Base-by-base conservation (phyloP, 106 monocot genomes). In the Allium fistulosum region DNA sequence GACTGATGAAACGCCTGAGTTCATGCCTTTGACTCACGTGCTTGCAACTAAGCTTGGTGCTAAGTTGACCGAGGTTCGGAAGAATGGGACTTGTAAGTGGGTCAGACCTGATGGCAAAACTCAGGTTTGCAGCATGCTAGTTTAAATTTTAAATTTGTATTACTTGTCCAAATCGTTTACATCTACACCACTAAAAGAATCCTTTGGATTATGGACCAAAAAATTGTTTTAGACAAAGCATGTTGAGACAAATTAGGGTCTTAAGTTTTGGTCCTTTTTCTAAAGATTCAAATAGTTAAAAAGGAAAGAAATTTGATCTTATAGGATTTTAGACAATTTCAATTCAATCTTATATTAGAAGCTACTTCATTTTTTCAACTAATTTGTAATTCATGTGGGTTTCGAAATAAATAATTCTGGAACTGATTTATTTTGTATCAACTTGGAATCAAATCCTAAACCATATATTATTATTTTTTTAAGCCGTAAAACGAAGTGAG, bases 51-150 rank as follows among this genome's bases (percentile, higher is more conserved):
- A 75, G 75, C 58, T 75, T 26, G 75, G 75, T 7, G 75, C 75
- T 8, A 75, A 46, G 75, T 58, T 75, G 3, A 75, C 75, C 1
- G 75, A 75, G 67, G 75, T 75, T 3, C 67, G 75, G 8, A 75
- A 75, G 68, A 75, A 68, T 15, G 58, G 58, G 68, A 68, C 75
- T 8, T 75, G 75, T 49, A 49, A 28, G 50, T 75, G 75, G 75
- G 66, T 75, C 28, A 58, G 75, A 57, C 75, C 75, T 8, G 75
- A 75, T 22, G 75, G 75, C 16, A 75, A 75, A 68, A 75, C 75
- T 75, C 75, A 74, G 66, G 74, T 74, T 17, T 48, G 63, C 5
- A 37, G 8, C 26, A 22, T 22, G 22, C 22, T 22, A 14, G 22
- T 18, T 10, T 8, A 9, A 26, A 59, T 18, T 59, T 59, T 16